Conservation (phyloP, 148 eudicot genomes). For the Arctostaphylos glauca region DNA sequence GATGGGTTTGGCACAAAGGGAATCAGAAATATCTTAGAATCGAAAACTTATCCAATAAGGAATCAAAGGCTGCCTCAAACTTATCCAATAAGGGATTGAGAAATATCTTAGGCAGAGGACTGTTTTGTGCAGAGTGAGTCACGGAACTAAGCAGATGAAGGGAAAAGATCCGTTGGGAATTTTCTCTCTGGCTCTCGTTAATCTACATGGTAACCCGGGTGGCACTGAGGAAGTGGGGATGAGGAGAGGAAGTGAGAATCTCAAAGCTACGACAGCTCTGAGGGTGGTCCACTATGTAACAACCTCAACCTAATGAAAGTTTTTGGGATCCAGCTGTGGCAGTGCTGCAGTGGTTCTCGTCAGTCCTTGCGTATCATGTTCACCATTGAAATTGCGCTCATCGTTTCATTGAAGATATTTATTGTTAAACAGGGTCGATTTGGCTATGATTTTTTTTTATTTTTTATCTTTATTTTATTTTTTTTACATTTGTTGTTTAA, state of each 20-base stretch:
- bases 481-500: too few relatives aligned
- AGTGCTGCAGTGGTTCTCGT: too few relatives aligned
- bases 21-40: slow-evolving; percentile 16
- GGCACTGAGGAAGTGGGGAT: background rate
- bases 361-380: too few relatives aligned
- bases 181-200: background rate
- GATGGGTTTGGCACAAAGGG: slow-evolving; percentile 22
- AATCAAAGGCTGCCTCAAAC: background rate
- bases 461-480: too few relatives aligned
- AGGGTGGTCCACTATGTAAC: too few relatives aligned
- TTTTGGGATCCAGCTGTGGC: too few relatives aligned
- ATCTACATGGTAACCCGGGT: background rate
- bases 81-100: background rate
- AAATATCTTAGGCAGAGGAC: background rate
- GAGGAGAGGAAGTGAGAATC: background rate
- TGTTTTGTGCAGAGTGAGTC: slow-evolving; percentile 19
- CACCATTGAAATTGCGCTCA: too few relatives aligned
- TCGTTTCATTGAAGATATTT: too few relatives aligned
- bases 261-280: background rate
- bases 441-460: too few relatives aligned
- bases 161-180: slow-evolving; percentile 13
- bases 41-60: slow-evolving; percentile 11
- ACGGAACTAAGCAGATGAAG: slow-evolving; percentile 26
- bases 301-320: too few relatives aligned
- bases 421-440: too few relatives aligned